Evolutionary conservation across 768 basidiomycete species (phyloP).

Genomic region (Scleroderma citrinum): DNA sequence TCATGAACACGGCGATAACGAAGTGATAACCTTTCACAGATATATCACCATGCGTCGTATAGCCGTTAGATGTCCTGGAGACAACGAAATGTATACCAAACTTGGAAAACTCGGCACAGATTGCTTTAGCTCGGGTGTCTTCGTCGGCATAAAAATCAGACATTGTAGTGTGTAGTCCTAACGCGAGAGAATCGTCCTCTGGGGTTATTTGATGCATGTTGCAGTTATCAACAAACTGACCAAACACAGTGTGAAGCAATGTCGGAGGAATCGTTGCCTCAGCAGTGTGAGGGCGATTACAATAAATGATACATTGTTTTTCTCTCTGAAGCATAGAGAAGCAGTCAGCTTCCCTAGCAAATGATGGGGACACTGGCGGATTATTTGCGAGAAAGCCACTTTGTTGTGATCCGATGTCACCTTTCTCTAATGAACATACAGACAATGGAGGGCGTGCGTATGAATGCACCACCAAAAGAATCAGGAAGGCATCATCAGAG

Average conservation of each 20-base stretch:
- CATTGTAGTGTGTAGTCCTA: constrained; percentile 15
- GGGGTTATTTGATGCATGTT: neutral
- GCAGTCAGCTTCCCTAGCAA: neutral
- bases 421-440: too few species aligned
- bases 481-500: neutral
- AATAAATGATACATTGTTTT: neutral
- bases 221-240: constrained; percentile 9
- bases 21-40: constrained; percentile 11
- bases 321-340: neutral
- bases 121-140: neutral
- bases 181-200: constrained; percentile 9
- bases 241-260: constrained; percentile 6
- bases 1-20: constrained; percentile 17
- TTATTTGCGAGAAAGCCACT: too few species aligned
- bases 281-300: neutral
- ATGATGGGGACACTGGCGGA: too few species aligned
- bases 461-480: neutral
- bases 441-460: too few species aligned
- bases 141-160: constrained; percentile 14
- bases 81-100: neutral
- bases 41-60: constrained; percentile 13
- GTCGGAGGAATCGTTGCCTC: constrained; percentile 1
- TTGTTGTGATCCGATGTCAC: too few species aligned
- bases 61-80: neutral
- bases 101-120: neutral